Base-by-base conservation (phyloP, 768 basidiomycete species). In the Mycena crocata region DNA sequence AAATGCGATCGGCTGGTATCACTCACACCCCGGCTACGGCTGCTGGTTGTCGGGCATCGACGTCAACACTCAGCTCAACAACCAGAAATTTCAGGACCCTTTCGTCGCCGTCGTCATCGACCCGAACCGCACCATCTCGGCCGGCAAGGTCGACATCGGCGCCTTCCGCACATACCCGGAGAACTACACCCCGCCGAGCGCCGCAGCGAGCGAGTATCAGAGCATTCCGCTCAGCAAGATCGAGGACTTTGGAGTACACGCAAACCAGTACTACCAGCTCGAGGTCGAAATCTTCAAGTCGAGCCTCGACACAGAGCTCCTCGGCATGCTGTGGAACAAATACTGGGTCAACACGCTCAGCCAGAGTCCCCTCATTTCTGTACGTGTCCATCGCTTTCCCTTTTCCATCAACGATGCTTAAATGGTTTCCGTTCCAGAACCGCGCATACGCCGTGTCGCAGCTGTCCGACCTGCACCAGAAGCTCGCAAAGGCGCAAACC, bases 1-100 rank as follows among this genome's bases (percentile, higher is more conserved):
- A 77, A 90, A 96, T 75, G 91, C 90, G 9, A 93, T 96, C 70
- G 95, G 95, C n/a, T 97, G 95, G 95, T 98, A 98, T 77, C 95
- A 98, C 78, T 97, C 95, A 19, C 98, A 99, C 82, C 98, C 98
- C 7, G 98, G 98, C 17, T 99, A 99, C 76, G 98, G 98, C 21
- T 99, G 98, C 78, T 99, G 98, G 98, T 82, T 99, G 12, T 98
- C 96, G 15, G 98, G 98, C 28, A 99, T 99, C 80, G 98, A 99
- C 74, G 98, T 99, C 64, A 94, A 93, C 76, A 99, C 98, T 0
- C 98, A 99, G 75, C 87, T 93, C 82, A 95, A 89, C 73, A 96
- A 98, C 77, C 97, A 99, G 74, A 92, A 91, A 74, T 96, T 89
- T 82, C 93, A 93, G 77, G 97, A 99, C 78, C 97, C 97, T 3